A percentile compares a stretch with the other conserved stretches of the same genome.
Conservation (phyloP, 1,284 basidiomycete genomes). For the Exobasidium cylindrosporum region DNA sequence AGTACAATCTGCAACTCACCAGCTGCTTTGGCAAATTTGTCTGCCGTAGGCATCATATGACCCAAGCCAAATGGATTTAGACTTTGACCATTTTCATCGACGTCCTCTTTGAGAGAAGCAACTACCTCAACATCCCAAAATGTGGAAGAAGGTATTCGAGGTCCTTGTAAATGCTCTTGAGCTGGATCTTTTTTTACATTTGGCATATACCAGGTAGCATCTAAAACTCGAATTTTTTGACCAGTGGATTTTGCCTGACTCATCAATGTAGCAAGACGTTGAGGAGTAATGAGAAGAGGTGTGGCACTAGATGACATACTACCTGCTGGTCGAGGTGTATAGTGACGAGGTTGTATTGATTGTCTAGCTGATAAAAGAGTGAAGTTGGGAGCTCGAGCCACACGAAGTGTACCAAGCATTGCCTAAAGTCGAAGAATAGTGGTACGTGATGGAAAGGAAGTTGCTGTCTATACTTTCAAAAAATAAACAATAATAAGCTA, state of each 20-base stretch:
- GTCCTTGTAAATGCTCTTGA: constrained; percentile 65
- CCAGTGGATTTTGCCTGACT: constrained; percentile 20
- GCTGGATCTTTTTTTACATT: constrained; percentile 66
- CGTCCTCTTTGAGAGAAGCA: constrained; percentile 48
- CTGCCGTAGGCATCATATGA: constrained; percentile 84
- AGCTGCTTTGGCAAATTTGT: constrained; percentile 74
- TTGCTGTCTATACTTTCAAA: too few relatives aligned
- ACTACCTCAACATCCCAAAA: constrained; percentile 78
- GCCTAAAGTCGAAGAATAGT: too few relatives aligned
- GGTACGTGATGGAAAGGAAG: too few relatives aligned
- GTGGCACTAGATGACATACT: not conserved
- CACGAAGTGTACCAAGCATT: too few relatives aligned
- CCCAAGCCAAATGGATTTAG: constrained; percentile 60
- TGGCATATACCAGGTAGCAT: constrained; percentile 86
- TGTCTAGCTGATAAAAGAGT: too few relatives aligned
- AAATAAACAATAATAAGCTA: too few relatives aligned
- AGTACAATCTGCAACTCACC: constrained; percentile 54
- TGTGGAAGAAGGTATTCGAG: constrained; percentile 70
- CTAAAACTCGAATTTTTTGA: constrained; percentile 54
- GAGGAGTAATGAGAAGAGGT: constrained; percentile 30
- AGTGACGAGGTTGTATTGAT: too few relatives aligned
- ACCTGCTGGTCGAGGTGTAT: not conserved
- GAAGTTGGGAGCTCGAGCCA: too few relatives aligned
- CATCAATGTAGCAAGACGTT: constrained; percentile 25
- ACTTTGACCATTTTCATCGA: constrained; percentile 16